A percentile compares a stretch with the other conserved stretches of the same genome.
These are phyloP conservation scores for Priceomyces melissophilus DNA, from an alignment of 805 yeast genomes.

Conservation along the genomic window DNA sequence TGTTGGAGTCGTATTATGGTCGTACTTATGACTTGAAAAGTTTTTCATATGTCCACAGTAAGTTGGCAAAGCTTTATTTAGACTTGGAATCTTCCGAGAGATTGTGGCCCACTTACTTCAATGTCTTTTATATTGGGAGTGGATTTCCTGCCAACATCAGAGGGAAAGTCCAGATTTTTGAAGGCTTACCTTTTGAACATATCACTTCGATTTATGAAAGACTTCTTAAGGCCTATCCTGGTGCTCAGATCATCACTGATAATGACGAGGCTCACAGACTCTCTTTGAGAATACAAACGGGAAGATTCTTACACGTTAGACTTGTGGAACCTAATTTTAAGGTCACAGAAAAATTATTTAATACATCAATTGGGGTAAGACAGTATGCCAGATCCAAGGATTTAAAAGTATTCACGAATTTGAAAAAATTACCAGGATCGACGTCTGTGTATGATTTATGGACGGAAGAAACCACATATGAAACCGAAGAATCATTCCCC, in stretches of 20 bases:
- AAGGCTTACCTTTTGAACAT: constrained; percentile 85
- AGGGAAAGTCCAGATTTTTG: constrained; percentile 75
- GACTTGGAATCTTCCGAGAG: constrained; percentile 68
- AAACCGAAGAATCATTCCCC: constrained; percentile 75
- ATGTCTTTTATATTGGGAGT: constrained; percentile 74
- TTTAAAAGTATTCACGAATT: constrained; percentile 63
- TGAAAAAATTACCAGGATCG: constrained; percentile 71
- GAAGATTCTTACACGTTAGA: constrained; percentile 69
- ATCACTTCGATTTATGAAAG: constrained; percentile 79
- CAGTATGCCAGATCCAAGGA: constrained; percentile 74
- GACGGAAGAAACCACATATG: constrained; percentile 85
- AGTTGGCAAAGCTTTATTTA: constrained; percentile 63
- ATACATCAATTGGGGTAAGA: constrained; percentile 59
- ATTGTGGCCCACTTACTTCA: constrained; percentile 71
- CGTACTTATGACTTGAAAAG: constrained; percentile 74
- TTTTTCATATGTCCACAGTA: constrained; percentile 65
- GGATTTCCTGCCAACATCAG: constrained; percentile 80
- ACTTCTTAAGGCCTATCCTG: constrained; percentile 71
- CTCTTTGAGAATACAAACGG: constrained; percentile 53
- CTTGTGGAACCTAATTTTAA: constrained; percentile 69
- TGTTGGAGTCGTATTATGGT: constrained; percentile 69
- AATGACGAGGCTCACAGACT: constrained; percentile 55
- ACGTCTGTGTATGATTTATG: constrained; percentile 71
- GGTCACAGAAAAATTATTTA: constrained; percentile 42
- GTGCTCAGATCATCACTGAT: constrained; percentile 65